A percentile compares a stretch with the other conserved stretches of the same genome.
Conservation (phyloP, 2,329 filamentous ascomycete species). For the Claviceps purpurea region DNA sequence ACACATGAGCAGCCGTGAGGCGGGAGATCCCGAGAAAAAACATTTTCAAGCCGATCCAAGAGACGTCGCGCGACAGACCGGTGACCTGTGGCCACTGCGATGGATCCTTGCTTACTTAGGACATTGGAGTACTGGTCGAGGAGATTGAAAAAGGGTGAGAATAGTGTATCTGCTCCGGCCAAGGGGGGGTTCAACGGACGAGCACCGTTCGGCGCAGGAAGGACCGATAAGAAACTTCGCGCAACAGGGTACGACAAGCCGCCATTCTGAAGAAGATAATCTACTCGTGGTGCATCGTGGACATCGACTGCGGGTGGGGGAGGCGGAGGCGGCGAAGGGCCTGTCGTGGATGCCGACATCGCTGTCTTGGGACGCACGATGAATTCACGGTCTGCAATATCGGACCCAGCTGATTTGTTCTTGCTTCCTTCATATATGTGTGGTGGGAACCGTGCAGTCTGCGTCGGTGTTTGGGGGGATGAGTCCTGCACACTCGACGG, state of each 20-base stretch:
- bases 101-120: conserved; percentile 68
- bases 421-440: conserved; percentile 27
- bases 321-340: conserved; percentile 31
- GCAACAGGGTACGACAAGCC: conserved; percentile 61
- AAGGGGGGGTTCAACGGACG: conserved; percentile 51
- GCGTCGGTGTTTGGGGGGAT: conserved; percentile 48
- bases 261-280: conserved; percentile 84
- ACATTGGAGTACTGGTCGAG: conserved; percentile 79
- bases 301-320: conserved; percentile 56
- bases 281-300: conserved; percentile 66
- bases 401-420: conserved; percentile 19
- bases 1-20: conserved; percentile 74
- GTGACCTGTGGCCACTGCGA: conserved; percentile 92
- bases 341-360: conserved; percentile 21
- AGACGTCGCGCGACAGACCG: conserved; percentile 83
- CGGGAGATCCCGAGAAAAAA: conserved; percentile 87
- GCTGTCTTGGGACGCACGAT: conserved; percentile 23
- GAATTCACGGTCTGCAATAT: conserved; percentile 21
- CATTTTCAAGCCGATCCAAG: conserved; percentile 80
- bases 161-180: conserved; percentile 57
- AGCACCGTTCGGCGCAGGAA: conserved; percentile 42
- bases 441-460: conserved; percentile 36
- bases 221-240: conserved; percentile 56
- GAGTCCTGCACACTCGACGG: conserved; percentile 38
- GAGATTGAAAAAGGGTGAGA: conserved; percentile 68